Evolutionary conservation across 441 rosid species (phyloP).

Genomic region (Eugenia klotzschiana): DNA sequence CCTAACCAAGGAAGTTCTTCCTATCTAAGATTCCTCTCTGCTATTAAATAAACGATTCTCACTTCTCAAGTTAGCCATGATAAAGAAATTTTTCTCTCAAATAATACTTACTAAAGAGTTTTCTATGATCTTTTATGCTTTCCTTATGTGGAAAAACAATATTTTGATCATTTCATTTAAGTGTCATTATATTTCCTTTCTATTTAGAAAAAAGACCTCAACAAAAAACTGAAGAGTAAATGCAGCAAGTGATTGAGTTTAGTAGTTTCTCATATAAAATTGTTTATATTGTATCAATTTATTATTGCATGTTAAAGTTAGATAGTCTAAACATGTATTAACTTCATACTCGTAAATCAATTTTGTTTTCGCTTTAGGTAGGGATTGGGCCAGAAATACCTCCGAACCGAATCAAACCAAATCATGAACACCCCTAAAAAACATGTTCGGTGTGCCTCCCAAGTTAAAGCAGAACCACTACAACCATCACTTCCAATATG

Average conservation of each 20-base stretch:
- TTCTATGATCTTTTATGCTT: background rate
- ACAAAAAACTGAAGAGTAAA: too few relatives aligned
- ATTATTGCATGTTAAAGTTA: background rate
- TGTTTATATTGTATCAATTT: too few relatives aligned
- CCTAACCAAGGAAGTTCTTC: background rate
- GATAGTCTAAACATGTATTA: background rate
- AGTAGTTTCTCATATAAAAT: too few relatives aligned
- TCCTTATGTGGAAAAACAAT: background rate
- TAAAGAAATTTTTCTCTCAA: background rate
- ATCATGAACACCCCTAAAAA: background rate
- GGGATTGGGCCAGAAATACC: background rate
- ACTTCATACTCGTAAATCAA: background rate
- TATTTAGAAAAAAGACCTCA: too few relatives aligned
- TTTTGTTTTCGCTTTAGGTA: background rate
- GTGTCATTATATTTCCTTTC: background rate
- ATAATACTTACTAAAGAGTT: background rate
- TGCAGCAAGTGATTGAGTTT: too few relatives aligned
- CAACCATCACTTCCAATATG: background rate
- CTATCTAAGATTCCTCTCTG: background rate
- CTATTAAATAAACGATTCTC: background rate
- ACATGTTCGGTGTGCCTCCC: background rate
- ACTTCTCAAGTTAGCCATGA: background rate
- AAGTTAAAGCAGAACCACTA: background rate
- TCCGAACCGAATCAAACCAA: background rate
- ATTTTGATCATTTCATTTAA: background rate